A percentile compares a stretch with the other conserved stretches of the same genome.
Conservation (phyloP, 148 eudicot species). For the Fallopia convolvulus region DNA sequence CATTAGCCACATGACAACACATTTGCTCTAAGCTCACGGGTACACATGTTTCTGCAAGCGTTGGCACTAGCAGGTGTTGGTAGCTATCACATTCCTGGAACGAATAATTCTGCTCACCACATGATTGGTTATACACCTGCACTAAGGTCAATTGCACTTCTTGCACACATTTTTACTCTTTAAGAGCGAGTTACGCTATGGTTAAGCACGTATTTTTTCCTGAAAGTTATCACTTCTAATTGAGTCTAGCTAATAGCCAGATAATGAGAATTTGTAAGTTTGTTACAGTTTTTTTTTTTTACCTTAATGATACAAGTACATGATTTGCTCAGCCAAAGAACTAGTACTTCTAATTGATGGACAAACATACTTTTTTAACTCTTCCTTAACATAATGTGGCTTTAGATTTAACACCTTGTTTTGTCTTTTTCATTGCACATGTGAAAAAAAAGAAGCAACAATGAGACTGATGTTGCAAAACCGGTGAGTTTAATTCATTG, state of each 20-base stretch:
- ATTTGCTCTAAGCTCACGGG: slow-evolving; percentile 61
- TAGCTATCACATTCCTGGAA: slow-evolving; percentile 91
- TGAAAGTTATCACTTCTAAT: slow-evolving; percentile 20
- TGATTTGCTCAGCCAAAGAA: neutral
- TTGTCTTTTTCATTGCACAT: slow-evolving; percentile 34
- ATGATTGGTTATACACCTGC: slow-evolving; percentile 90
- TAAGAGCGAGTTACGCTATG: slow-evolving; percentile 6
- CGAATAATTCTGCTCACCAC: slow-evolving; percentile 91
- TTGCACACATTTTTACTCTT: slow-evolving; percentile 54
- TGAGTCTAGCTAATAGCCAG: slow-evolving; percentile 6
- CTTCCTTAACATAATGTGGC: neutral
- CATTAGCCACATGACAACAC: slow-evolving; percentile 58
- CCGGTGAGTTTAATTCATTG: slow-evolving; percentile 22
- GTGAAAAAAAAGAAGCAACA: slow-evolving; percentile 37
- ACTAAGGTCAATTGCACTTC: slow-evolving; percentile 99
- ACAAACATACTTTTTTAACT: neutral
- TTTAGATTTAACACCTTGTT: neutral
- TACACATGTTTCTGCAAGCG: slow-evolving; percentile 89
- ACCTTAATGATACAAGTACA: neutral
- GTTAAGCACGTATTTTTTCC: slow-evolving; percentile 4
- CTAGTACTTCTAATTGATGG: neutral
- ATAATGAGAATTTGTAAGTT: neutral
- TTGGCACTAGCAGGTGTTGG: slow-evolving; percentile 99
- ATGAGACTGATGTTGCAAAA: slow-evolving; percentile 25
- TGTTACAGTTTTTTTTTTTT: neutral